Base-by-base conservation (phyloP, 352 stramenopile species). In the Plasmopara viticola region DNA sequence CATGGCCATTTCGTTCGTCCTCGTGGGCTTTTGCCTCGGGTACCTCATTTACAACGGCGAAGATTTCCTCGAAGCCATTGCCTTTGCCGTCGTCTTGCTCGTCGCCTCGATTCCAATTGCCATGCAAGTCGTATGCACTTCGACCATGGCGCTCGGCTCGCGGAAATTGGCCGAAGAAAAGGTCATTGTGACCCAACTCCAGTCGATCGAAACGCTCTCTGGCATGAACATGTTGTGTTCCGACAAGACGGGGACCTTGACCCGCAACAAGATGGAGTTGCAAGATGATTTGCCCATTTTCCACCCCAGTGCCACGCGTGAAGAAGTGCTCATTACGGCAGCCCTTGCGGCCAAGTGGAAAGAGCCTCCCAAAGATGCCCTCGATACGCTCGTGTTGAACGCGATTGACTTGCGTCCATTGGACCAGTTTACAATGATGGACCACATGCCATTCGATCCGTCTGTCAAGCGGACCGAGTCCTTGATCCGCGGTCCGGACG, bases 231-330 rank as follows among this genome's bases (percentile, higher is more conserved):
- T 98, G 64, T 72, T 98, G 13, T 98, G 92, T 70, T 96, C 84
- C 18, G 95, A 99, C 73, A 98, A 98, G 74, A 98, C 93, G 9
- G 94, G 90, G 34, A 98, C 92, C 43, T 78, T 98, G 29, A 98
- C 94, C 14, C 77, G 91, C 51, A 96, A 97, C 72, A 95, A 97
- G 69, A 91, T 98, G 69, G 80, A 96, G 44, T 69, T 98, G 30
- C 86, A 97, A 68, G 85, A 95, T 39, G 89, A 97, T 50, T 68
- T 95, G 28, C 86, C 90, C 2, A 89, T 95, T 51, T 95, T 94
- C 64, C 75, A 79, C 49, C 70, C 73, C 8, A 74, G 69, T 33
- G 78, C 82, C 18, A 95, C 68, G 20, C 80, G 91, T 33, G 85
- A 96, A 45, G 78, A 95, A 40, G 76, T 97, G 44, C 71, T 98